Base-by-base conservation (phyloP, 768 basidiomycete genomes). In the Serpula lacrymans region DNA sequence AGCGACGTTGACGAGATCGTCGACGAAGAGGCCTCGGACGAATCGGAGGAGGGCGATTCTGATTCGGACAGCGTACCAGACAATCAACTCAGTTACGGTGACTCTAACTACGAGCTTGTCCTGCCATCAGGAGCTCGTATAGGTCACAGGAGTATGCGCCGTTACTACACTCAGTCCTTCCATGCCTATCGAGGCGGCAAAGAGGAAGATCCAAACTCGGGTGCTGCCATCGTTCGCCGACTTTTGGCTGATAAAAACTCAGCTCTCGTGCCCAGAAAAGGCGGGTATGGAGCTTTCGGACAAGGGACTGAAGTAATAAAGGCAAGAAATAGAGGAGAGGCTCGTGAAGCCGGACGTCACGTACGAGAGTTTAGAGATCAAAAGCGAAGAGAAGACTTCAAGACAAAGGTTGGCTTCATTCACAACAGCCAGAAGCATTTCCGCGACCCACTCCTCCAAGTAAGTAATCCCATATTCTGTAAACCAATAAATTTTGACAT, bases 261-360 rank as follows among this genome's bases (percentile, higher is more conserved):
- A 0, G 87, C 84, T 1, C 72, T 98, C 29, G 82, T 99, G 2
- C 90, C 95, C 0, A 68, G 80, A 10, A 84, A 74, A 51, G 93
- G 89, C 26, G 93, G 88, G 1, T 90, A 81, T 46, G 93, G 94
- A 18, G 90, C 89, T 2, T 93, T 74, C 54, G 94, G 94, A 2
- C 65, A 65, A 8, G 92, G 90, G 1, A 82, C 77, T 6, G 78
- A 90, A 23, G 85, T 93, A 8, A 77, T 97, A 46, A 89, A 84
- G 59, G 95, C 92, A 16, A 74, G 91, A 37, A 98, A 98, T 67
- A 75, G 75, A n/a, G 96, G 96, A 2, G 95, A 98, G 67, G 96
- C 96, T 11, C 77, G 78, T 49, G 86, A 97, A 62, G 95, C 95
- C 16, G 90, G 84, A 11, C 75, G 89, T 33, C 89, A 94, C 62